phyloP scores from a whole-genome alignment of 345 rosid genomes.

The Kandelia obovata region DNA sequence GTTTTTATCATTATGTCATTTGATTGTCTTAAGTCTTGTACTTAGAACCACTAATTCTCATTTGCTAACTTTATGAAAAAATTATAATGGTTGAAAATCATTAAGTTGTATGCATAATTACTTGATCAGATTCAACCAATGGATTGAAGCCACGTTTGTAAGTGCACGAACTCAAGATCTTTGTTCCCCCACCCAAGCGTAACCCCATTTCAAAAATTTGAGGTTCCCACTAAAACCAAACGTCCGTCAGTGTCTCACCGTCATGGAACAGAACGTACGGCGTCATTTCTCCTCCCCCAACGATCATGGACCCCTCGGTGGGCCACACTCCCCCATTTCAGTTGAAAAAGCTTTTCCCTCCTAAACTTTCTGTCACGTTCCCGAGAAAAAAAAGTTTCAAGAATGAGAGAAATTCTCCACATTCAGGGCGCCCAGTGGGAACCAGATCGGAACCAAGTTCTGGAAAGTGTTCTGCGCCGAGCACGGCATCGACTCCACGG shows the following conservation, averaged over 20 bases:
- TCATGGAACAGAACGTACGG: conserved; percentile 4
- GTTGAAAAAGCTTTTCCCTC: too few species aligned
- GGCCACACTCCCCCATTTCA: neutral
- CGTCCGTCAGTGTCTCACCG: neutral
- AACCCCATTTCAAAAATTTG: conserved; percentile 25
- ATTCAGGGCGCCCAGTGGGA: conserved; percentile 76
- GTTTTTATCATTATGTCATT: too few species aligned
- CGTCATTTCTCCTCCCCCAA: conserved; percentile 1
- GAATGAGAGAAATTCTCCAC: conserved; percentile 78
- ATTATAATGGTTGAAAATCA: too few species aligned
- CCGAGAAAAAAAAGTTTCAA: conserved; percentile 16
- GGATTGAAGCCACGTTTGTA: too few species aligned
- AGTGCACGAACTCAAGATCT: too few species aligned
- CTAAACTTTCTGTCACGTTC: conserved; percentile 8
- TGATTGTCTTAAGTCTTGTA: too few species aligned
- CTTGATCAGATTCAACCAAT: too few species aligned
- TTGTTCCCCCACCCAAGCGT: too few species aligned
- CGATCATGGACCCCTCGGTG: too few species aligned
- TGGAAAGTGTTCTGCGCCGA: conserved; percentile 83
- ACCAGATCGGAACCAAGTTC: conserved; percentile 78
- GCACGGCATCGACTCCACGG: conserved; percentile 75
- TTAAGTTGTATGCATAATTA: too few species aligned
- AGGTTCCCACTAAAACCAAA: conserved; percentile 26
- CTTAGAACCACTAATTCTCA: too few species aligned
- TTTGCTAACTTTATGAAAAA: too few species aligned